phyloP scores from a whole-genome alignment of 2,329 filamentous ascomycete genomes.

The Fusarium tanahbumbuense region DNA sequence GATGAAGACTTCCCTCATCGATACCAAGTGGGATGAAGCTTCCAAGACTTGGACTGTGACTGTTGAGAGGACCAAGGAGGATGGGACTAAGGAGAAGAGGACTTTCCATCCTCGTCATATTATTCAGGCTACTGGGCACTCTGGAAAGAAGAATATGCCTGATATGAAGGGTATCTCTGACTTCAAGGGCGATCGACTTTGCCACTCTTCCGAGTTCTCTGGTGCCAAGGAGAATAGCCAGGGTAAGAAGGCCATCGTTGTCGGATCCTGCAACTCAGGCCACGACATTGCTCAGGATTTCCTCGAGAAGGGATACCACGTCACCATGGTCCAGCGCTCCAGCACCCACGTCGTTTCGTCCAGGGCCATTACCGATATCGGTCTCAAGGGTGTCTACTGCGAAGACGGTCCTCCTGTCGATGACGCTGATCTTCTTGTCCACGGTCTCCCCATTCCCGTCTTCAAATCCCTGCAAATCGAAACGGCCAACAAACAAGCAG shows the following conservation, averaged over 20 bases:
- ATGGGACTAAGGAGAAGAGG: conserved; percentile 62
- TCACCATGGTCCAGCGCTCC: conserved; percentile 77
- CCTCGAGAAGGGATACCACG: conserved; percentile 72
- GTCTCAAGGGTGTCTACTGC: conserved; percentile 62
- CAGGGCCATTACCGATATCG: conserved; percentile 62
- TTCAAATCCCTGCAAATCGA: conserved; percentile 64
- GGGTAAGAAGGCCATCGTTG: conserved; percentile 71
- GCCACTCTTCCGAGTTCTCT: conserved; percentile 71
- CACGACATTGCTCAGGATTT: conserved; percentile 78
- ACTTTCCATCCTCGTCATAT: conserved; percentile 71
- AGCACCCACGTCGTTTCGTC: conserved; percentile 73
- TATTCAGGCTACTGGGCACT: conserved; percentile 75
- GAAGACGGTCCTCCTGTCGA: conserved; percentile 69
- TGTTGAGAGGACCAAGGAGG: conserved; percentile 61
- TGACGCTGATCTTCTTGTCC: conserved; percentile 71
- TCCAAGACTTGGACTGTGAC: conserved; percentile 66
- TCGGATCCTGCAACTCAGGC: conserved; percentile 76
- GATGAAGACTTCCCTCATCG: conserved; percentile 63
- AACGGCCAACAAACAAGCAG: conserved; percentile 50
- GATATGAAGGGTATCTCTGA: conserved; percentile 64
- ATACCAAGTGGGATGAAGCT: conserved; percentile 62
- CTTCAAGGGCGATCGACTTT: conserved; percentile 70
- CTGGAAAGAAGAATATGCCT: conserved; percentile 73
- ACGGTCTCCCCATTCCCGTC: conserved; percentile 68
- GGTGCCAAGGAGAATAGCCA: conserved; percentile 61